Conservation (phyloP, 176 grass and related monocot genomes). For the Urochloa ruziziensis region DNA sequence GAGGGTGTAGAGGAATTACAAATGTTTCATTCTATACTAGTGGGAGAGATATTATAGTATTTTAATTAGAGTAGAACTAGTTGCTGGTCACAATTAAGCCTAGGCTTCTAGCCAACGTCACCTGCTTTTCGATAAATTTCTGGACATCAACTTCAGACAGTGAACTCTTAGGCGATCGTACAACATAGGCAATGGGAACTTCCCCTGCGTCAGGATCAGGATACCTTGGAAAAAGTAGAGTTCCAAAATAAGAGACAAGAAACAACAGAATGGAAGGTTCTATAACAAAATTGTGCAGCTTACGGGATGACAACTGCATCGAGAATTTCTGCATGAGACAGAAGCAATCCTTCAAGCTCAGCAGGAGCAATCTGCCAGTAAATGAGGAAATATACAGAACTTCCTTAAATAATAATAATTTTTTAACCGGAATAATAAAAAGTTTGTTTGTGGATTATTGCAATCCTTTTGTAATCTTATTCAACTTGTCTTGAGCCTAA, state of each 20-base stretch:
- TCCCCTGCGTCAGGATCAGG: constrained; percentile 90
- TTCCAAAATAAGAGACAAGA: constrained; percentile 6
- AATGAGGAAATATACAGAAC: background rate
- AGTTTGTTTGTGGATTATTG: too few relatives aligned
- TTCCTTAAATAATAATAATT: too few relatives aligned
- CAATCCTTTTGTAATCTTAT: too few relatives aligned
- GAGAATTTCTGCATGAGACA: constrained; percentile 76
- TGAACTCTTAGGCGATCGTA: constrained; percentile 62
- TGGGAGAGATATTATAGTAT: background rate
- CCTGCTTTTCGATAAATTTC: constrained; percentile 77
- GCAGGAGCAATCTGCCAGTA: constrained; percentile 77
- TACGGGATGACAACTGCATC: constrained; percentile 93
- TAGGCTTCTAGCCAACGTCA: constrained; percentile 13
- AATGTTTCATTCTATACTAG: background rate
- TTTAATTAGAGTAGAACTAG: background rate
- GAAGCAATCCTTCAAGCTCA: constrained; percentile 85
- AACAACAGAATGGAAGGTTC: background rate
- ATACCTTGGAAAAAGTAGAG: constrained; percentile 44
- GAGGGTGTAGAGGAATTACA: background rate
- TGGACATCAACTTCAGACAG: constrained; percentile 68
- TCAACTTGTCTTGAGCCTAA: too few relatives aligned
- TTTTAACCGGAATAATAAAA: background rate
- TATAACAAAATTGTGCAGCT: constrained; percentile 41
- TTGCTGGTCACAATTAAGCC: background rate
- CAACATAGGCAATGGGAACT: constrained; percentile 88